Evolutionary conservation across 176 grass and related monocot species (phyloP), one percentile per base, ranked within the genome.

Genomic region (Juncus effusus): DNA sequence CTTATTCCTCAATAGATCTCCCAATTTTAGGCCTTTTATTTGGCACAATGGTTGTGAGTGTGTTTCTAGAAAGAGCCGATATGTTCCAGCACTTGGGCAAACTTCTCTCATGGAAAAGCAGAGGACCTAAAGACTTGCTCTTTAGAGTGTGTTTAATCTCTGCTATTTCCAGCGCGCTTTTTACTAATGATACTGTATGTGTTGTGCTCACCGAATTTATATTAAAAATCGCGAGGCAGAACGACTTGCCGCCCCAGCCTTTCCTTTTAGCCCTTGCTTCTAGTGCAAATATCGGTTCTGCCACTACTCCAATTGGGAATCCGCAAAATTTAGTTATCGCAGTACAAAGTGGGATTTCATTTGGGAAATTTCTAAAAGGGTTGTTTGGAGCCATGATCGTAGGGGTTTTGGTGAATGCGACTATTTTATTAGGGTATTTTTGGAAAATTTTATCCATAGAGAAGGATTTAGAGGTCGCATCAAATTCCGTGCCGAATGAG

Each of bases 161-260:
- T 44, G 85, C 89, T 13, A 62, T 99, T 38, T 87, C 95, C 64
- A 90, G 86, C 55, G 85, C 95, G 36, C 76, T 99, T 64, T 99
- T 99, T 73, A 99, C 95, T 65, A 99, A 99, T 57, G 95, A 99
- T 77, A 99, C 95, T 66, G 83, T 86, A 75, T 99, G 95, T 51
- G 95, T 99, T 40, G 95, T 99, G 7, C 89, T 99, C 75, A 99
- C 95, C 14, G 95, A 99, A 67, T 99, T 94, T 67, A 90, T 99
- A 71, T 86, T 99, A 56, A 99, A 99, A 67, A 69, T 99, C 4
- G 95, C 95, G 6, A 38, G 89, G 0, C 95, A 99, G 80, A 94
- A 99, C 75, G 86, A 87, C 60, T 74, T 99, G n/a, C 89, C 89
- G 3, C 81, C 95, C 47, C 89, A 99, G 81, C 95, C 95, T 0